Evolutionary conservation across 805 yeast genomes (phyloP), one percentile per base, ranked within the genome.

Genomic region (Saccharomycopsis guyanensis): DNA sequence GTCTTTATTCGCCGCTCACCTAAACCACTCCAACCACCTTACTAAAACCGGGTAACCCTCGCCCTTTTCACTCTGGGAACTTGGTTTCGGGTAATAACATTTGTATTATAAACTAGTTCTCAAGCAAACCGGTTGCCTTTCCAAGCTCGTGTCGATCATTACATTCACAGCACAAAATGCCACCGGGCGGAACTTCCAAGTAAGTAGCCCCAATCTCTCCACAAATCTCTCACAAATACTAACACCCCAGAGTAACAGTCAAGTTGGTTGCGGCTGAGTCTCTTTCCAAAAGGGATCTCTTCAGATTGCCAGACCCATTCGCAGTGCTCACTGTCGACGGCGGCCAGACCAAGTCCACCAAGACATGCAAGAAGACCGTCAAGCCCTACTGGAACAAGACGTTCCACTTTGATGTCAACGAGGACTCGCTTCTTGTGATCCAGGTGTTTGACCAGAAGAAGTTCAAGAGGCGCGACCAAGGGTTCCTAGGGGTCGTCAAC

Each of bases 251-350:
- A 34, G 38, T 47, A 2, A 33, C 52, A n/a, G 52, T 83, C 35
- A 81, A 82, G 59, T 76, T 93, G 35, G 91, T 93, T 38, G 97
- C 97, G 13, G 97, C 97, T 12, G 98, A 93, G 63, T 86, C 95
- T 22, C 79, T 93, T 47, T 87, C 86, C 65, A 93, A 93, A 66
- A 75, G 99, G 53, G 99, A 93, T 64, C 89, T 93, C 20, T 86
- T 89, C 62, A 79, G 95, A 47, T 85, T 89, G 52, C 98, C 99
- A 2, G 98, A 93, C 64, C 98, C 99, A 8, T 93, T 93, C 68
- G 96, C 97, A 1, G 97, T 93, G 31, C 70, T 93, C 52, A 91
- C 97, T 10, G 89, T 93, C n/a, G 98, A 93, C 64, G 97, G 97
- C 3, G 80, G 86, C 18, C 98, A 93, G 62, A 93, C 97, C 1